Base-by-base conservation (phyloP, 1,139 yeast species). In the Debaryomyces coudertii region DNA sequence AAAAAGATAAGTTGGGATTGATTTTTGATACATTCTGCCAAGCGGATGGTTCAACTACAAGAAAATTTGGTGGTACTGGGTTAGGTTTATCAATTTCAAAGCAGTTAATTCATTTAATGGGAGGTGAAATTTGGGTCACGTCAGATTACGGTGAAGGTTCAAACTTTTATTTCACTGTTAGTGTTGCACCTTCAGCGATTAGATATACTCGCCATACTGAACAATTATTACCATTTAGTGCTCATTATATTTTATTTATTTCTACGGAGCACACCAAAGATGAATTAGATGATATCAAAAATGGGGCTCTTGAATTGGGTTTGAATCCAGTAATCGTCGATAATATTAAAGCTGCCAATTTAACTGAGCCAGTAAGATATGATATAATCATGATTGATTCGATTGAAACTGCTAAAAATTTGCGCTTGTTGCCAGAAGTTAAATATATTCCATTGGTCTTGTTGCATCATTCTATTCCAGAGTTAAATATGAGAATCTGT, bases 61-160 rank as follows among this genome's bases (percentile, higher is more conserved):
- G 96, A 62, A 87, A 87, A 64, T 89, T 89, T 63, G 96, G 96
- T 61, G 96, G 96, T 63, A 89, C 96, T 7, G 93, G 93, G 49
- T 74, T 89, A 43, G 96, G 96, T 22, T 76, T 89, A 48, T 87
- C 95, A 1, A 89, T 89, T 64, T 89, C 96, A 6, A 87, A 87
- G 63, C 90, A 89, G 57, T 77, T 89, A 56, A 88, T 89, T 61
- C 92, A 87, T 58, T 76, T 89, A 50, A 88, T 89, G 96, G 96
- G 96, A 38, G 96, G 87, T 58, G 92, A 87, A 53, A 88, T 88
- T 51, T 87, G 95, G 95, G 96, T 88, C 33, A 82, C 87, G 27
- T 86, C 93, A 1, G 80, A 80, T 46, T 86, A 84, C 59, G 95
- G 95, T n/a, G 73, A 78, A 54, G 96, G 96, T 1, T 87, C 95